A percentile compares a stretch with the other conserved stretches of the same genome.
Evolutionary conservation across 176 grass and related monocot genomes (phyloP).

Genomic region (Zizania latifolia): DNA sequence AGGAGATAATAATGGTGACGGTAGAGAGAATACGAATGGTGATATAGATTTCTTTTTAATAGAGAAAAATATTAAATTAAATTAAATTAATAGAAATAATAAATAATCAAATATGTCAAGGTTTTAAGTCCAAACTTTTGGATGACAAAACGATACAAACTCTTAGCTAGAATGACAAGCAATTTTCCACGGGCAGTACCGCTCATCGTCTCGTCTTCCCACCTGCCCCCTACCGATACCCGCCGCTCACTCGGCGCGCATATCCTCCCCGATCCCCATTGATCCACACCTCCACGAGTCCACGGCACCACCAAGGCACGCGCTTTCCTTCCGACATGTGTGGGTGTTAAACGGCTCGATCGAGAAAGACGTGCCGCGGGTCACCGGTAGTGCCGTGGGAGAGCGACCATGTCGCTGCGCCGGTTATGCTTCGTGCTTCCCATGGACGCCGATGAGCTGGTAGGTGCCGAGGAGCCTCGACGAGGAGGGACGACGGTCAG

Average conservation of each 20-base stretch:
- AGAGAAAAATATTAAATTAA: too few species aligned
- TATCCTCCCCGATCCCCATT: neutral
- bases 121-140: too few species aligned
- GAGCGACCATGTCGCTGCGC: conserved; percentile 29
- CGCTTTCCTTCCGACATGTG: neutral
- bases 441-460: conserved; percentile 33
- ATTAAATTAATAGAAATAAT: too few species aligned
- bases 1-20: too few species aligned
- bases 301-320: neutral
- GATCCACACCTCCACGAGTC: conserved; percentile 13
- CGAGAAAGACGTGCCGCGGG: too few species aligned
- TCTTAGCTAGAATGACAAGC: too few species aligned
- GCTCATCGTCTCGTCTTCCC: neutral
- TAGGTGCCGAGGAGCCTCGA: neutral
- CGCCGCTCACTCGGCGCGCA: neutral
- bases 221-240: conserved; percentile 1
- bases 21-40: too few species aligned
- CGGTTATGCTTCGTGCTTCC: conserved; percentile 33
- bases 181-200: too few species aligned
- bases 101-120: too few species aligned
- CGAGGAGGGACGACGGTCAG: neutral
- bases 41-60: too few species aligned
- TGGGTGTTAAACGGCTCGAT: neutral
- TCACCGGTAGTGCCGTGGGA: too few species aligned
- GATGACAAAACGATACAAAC: too few species aligned